These are phyloP conservation scores for Wickerhamomyces silvicola DNA, from an alignment of 805 yeast species.

Conservation along the genomic window DNA sequence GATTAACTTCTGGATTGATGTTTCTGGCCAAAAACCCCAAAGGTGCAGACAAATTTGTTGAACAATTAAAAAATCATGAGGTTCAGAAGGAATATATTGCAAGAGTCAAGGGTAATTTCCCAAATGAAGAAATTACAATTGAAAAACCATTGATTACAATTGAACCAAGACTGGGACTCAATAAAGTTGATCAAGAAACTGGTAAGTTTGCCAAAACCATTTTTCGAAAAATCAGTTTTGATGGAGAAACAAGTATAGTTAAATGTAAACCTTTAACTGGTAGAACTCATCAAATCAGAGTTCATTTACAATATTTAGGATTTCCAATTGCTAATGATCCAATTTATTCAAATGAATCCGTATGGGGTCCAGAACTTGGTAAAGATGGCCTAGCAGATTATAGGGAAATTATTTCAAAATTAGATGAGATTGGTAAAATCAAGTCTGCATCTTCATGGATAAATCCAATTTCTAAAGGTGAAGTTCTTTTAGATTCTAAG, in stretches of 20 bases:
- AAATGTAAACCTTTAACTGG: constrained; percentile 86
- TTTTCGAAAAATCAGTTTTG: constrained; percentile 66
- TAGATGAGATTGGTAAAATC: constrained; percentile 68
- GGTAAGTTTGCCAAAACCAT: constrained; percentile 65
- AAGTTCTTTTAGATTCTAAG: constrained; percentile 46
- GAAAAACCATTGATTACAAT: constrained; percentile 63
- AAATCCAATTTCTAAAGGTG: constrained; percentile 56
- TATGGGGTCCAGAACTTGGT: constrained; percentile 81
- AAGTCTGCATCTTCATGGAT: constrained; percentile 63
- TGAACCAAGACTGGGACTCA: constrained; percentile 70
- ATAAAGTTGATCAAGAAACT: constrained; percentile 27
- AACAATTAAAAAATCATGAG: constrained; percentile 51
- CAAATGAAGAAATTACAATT: constrained; percentile 43
- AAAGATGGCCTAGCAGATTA: constrained; percentile 41
- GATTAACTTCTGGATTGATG: constrained; percentile 93
- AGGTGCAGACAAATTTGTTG: constrained; percentile 60
- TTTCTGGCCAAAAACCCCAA: constrained; percentile 27
- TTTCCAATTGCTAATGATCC: constrained; percentile 92
- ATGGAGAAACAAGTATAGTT: constrained; percentile 59
- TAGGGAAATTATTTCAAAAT: constrained; percentile 36
- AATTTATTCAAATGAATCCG: constrained; percentile 59
- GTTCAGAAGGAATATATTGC: constrained; percentile 83
- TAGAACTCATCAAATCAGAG: constrained; percentile 91
- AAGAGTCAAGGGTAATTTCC: constrained; percentile 80
- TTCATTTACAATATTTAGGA: constrained; percentile 82